Evolutionary conservation across 441 rosid species (phyloP).

Genomic region (Populus hybrid): DNA sequence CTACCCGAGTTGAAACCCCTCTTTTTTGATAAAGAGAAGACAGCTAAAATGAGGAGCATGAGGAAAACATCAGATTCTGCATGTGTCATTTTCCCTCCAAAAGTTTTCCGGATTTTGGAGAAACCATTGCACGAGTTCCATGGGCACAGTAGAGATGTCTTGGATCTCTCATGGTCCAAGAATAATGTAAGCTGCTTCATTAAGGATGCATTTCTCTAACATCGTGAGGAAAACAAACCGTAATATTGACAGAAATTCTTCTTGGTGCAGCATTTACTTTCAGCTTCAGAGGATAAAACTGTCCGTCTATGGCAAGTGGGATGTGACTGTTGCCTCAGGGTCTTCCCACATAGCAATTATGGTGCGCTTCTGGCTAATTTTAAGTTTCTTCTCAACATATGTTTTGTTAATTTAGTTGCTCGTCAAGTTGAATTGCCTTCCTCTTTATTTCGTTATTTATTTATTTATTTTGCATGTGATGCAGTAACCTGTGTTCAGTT

Average conservation of each 20-base stretch:
- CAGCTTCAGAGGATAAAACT: slow-evolving; percentile 59
- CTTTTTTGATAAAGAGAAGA: slow-evolving; percentile 41
- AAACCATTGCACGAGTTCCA: slow-evolving; percentile 73
- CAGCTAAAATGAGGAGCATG: slow-evolving; percentile 44
- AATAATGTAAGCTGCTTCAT: slow-evolving; percentile 47
- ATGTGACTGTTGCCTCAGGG: slow-evolving; percentile 40
- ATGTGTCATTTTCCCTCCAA: slow-evolving; percentile 82
- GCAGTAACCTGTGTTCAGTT: slow-evolving; percentile 92
- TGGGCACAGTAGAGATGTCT: slow-evolving; percentile 69
- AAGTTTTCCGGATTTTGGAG: slow-evolving; percentile 63
- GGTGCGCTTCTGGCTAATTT: slow-evolving; percentile 29
- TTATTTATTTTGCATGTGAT: slow-evolving; percentile 3
- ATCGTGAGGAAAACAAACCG: background rate
- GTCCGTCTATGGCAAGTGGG: slow-evolving; percentile 77
- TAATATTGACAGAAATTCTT: background rate
- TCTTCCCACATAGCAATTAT: slow-evolving; percentile 57
- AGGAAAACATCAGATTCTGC: slow-evolving; percentile 49
- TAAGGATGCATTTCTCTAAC: background rate
- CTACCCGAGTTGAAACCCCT: slow-evolving; percentile 44
- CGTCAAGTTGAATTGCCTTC: background rate
- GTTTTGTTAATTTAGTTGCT: background rate
- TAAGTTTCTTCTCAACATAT: background rate
- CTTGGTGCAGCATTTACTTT: slow-evolving; percentile 39
- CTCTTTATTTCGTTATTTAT: background rate
- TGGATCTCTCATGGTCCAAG: slow-evolving; percentile 92